Conservation (phyloP, 257 asterid genomes). For the Solanum microdontum region DNA sequence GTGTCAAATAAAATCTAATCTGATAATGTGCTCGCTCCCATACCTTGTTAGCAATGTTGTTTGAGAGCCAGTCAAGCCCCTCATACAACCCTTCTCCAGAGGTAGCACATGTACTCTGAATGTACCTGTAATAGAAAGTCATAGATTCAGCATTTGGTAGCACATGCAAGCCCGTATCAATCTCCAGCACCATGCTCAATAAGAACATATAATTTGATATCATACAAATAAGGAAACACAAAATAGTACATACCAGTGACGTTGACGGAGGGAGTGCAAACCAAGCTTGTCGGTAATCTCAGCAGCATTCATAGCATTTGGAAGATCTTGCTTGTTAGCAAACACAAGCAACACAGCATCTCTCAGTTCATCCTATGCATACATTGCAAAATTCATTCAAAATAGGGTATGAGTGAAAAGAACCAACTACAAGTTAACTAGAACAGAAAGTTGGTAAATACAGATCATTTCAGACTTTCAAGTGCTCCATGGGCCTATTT, state of each 20-base stretch:
- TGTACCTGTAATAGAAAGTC: constrained; percentile 28
- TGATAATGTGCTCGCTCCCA: not conserved
- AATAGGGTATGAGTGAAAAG: not conserved
- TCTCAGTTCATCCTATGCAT: constrained; percentile 42
- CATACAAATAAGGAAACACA: not conserved
- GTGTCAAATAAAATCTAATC: not conserved
- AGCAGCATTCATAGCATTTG: constrained; percentile 68
- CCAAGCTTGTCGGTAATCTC: constrained; percentile 71
- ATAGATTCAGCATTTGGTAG: not conserved
- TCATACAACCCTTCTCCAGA: constrained; percentile 64
- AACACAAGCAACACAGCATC: constrained; percentile 66
- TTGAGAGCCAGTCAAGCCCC: constrained; percentile 70
- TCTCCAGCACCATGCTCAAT: not conserved
- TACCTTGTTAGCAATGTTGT: constrained; percentile 64
- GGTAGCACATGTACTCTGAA: constrained; percentile 68
- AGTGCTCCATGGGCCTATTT: not conserved
- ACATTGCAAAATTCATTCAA: not conserved
- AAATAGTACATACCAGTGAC: constrained; percentile 34
- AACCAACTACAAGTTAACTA: not conserved
- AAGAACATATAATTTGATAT: not conserved
- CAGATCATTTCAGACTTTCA: not conserved
- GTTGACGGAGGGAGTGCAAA: constrained; percentile 64
- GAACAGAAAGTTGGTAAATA: not conserved
- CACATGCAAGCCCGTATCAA: not conserved
- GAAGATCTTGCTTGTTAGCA: constrained; percentile 69